A percentile compares a stretch with the other conserved stretches of the same genome.
Evolutionary conservation across 345 rosid species (phyloP).

Genomic region (Linum tenue): DNA sequence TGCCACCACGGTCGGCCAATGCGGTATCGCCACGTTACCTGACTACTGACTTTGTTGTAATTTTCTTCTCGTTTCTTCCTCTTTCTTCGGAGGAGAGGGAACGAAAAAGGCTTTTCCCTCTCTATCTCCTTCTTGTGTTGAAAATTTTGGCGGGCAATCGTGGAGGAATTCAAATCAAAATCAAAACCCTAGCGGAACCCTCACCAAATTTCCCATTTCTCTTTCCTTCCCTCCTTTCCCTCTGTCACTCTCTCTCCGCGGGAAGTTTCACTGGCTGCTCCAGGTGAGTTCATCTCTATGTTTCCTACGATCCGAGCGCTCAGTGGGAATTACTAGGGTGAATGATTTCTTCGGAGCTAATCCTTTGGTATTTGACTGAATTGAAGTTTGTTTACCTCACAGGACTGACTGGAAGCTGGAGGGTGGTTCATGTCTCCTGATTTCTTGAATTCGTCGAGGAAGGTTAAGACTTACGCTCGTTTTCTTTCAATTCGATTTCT

Average conservation of each 20-base stretch:
- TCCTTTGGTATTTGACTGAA: neutral
- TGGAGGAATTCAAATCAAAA: slow-evolving; percentile 34
- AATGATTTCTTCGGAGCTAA: neutral
- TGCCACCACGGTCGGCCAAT: too few relatives aligned
- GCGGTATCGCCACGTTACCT: too few relatives aligned
- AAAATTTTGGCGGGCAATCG: slow-evolving; percentile 69
- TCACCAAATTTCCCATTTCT: neutral
- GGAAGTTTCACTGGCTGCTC: neutral
- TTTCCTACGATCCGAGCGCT: neutral
- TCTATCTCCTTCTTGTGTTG: neutral
- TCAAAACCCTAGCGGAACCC: slow-evolving; percentile 50
- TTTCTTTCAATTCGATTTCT: slow-evolving; percentile 9
- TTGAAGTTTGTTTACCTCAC: neutral
- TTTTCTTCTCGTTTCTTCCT: too few relatives aligned
- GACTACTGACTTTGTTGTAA: too few relatives aligned
- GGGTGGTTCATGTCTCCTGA: neutral
- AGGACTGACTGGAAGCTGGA: neutral
- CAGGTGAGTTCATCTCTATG: neutral
- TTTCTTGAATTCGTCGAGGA: too few relatives aligned
- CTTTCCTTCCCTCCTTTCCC: slow-evolving; percentile 15
- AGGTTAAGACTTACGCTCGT: neutral
- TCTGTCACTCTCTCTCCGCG: neutral
- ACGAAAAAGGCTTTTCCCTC: neutral
- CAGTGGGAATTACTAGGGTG: neutral
- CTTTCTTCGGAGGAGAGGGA: too few relatives aligned